Evolutionary conservation across 1,284 basidiomycete genomes (phyloP), one percentile per base, ranked within the genome.

Genomic region (Crepidotus sp.): DNA sequence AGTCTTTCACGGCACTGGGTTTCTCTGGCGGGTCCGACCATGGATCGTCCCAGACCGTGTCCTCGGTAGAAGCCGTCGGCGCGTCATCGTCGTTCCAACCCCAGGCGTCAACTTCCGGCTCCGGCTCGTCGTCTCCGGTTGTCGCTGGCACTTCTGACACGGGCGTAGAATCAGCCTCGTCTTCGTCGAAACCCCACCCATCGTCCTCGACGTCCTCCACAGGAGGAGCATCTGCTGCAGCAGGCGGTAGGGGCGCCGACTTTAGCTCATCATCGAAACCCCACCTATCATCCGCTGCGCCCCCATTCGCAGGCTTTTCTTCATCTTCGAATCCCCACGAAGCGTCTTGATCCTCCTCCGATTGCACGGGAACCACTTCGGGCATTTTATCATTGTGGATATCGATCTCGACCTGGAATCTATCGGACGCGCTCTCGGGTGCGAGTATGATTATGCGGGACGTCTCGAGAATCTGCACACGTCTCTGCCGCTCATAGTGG

Each of bases 401-500:
- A 22, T 68, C 66, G 13, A 65, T 57, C 45, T 71, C 65, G 18
- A 64, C 66, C 14, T 56, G 46, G 48, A 73, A 72, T 9, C 59
- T 60, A 37, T 64, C 62, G 3, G 54, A 54, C 6, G 56, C 48
- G 18, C 64, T 61, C 34, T 64, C 63, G 2, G 56, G 52, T 7
- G 58, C 59, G 10, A 76, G 54, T 26, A 83, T 66, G 37, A 75
- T 65, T 14, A 55, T 55, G 41, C 85, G 69, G 14, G 74, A 68
- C 5, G 59, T 58, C 29, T 81, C 74, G n/a, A 88, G 66, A 36
- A 87, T 73, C 40, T 70, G 66, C 22, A 74, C 63, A 6, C 85
- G 70, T 51, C 84, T 64, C 55, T 77, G 76, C 48, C 77, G 74
- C 59, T 87, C 85, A 55, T 86, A 89, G 60, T 89, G 86, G 2